Evolutionary conservation across 2,329 filamentous ascomycete species (phyloP).

Genomic region (Xylaria sp.): DNA sequence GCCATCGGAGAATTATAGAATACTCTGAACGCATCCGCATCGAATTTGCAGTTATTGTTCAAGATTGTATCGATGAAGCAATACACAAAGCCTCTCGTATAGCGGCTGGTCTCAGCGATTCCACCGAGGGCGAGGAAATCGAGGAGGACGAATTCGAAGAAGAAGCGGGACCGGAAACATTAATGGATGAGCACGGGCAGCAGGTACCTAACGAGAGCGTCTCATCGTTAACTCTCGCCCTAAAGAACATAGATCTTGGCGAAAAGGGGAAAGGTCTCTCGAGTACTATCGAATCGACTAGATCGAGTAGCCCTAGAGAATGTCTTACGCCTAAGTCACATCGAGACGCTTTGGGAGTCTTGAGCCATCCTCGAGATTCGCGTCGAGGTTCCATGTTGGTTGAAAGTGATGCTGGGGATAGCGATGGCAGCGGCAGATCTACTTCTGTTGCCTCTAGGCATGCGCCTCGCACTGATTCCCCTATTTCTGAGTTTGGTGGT

Average conservation of each 20-base stretch:
- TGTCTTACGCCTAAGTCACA: conserved; percentile 92
- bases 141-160: conserved; percentile 61
- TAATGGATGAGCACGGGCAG: conserved; percentile 64
- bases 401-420: conserved; percentile 86
- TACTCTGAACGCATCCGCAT: conserved; percentile 95
- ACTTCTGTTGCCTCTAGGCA: conserved; percentile 76
- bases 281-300: conserved; percentile 77
- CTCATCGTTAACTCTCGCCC: conserved; percentile 66
- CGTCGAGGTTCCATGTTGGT: conserved; percentile 82
- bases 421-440: conserved; percentile 88
- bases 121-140: conserved; percentile 70
- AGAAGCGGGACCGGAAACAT: conserved; percentile 53
- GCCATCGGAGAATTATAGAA: conserved; percentile 91
- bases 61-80: conserved; percentile 94
- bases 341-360: conserved; percentile 66
- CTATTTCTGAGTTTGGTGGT: conserved; percentile 84
- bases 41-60: conserved; percentile 91
- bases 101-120: conserved; percentile 86
- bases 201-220: conserved; percentile 68
- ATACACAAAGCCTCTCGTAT: conserved; percentile 90
- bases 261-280: conserved; percentile 60
- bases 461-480: conserved; percentile 83
- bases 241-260: conserved; percentile 58
- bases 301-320: conserved; percentile 90
- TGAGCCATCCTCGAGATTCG: conserved; percentile 69